These are phyloP conservation scores for Mallotus repandus DNA, from an alignment of 441 rosid genomes.

Conservation along the genomic window DNA sequence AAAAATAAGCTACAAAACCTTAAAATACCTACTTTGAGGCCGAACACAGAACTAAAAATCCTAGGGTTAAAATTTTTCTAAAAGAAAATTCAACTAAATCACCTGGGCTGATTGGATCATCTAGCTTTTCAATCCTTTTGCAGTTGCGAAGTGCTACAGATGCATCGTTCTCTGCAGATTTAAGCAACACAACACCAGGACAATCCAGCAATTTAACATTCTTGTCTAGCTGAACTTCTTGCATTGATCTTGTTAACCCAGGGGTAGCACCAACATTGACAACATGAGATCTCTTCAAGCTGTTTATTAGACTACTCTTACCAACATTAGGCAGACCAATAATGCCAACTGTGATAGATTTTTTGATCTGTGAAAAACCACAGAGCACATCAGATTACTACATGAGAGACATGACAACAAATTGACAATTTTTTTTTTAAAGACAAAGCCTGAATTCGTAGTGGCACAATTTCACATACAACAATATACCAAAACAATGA, in stretches of 20 bases:
- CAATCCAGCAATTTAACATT: slow-evolving; percentile 89
- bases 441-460: neutral
- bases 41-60: neutral
- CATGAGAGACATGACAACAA: neutral
- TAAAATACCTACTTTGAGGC: neutral
- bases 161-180: slow-evolving; percentile 64
- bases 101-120: slow-evolving; percentile 94
- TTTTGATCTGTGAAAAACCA: slow-evolving; percentile 65
- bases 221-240: slow-evolving; percentile 94
- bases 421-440: neutral
- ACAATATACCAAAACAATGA: neutral
- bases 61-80: neutral
- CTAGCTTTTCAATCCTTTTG: slow-evolving; percentile 92
- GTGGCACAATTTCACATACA: neutral
- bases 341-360: slow-evolving; percentile 87
- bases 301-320: slow-evolving; percentile 97
- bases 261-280: slow-evolving; percentile 96
- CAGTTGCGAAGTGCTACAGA: slow-evolving; percentile 88
- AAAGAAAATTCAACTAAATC: slow-evolving; percentile 13
- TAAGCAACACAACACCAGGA: slow-evolving; percentile 97
- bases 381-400: slow-evolving; percentile 2
- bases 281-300: slow-evolving; percentile 92
- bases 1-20: neutral
- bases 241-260: slow-evolving; percentile 89
- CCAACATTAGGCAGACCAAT: slow-evolving; percentile 98